These are phyloP conservation scores for Aureobasidium mangrovei DNA, from an alignment of 2,329 filamentous ascomycete species.

Conservation along the genomic window DNA sequence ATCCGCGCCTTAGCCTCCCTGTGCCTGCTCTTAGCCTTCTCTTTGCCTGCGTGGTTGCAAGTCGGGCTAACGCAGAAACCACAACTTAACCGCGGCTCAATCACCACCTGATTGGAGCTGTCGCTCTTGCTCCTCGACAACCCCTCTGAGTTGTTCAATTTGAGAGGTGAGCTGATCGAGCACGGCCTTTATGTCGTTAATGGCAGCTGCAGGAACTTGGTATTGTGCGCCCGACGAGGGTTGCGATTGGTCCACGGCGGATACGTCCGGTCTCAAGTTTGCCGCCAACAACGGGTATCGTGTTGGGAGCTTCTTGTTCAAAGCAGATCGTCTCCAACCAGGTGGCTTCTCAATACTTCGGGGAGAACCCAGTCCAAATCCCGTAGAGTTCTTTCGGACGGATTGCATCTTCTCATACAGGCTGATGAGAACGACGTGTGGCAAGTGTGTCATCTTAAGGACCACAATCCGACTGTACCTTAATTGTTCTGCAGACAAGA, in stretches of 20 bases:
- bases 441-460: constrained; percentile 52
- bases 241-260: constrained; percentile 5
- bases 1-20: neutral
- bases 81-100: neutral
- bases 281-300: constrained; percentile 23
- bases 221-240: neutral
- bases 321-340: constrained; percentile 12
- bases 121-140: constrained; percentile 30
- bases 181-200: constrained; percentile 9
- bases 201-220: neutral
- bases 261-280: constrained; percentile 12
- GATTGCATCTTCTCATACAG: constrained; percentile 47
- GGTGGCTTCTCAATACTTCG: constrained; percentile 9
- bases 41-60: neutral
- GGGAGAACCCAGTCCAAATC: constrained; percentile 1
- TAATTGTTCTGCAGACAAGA: constrained; percentile 56
- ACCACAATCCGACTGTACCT: constrained; percentile 51
- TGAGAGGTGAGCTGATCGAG: constrained; percentile 26
- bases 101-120: neutral
- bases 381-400: neutral
- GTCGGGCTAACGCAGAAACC: neutral
- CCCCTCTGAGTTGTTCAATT: constrained; percentile 32
- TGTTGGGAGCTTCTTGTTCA: constrained; percentile 16
- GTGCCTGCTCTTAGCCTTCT: neutral
- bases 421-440: constrained; percentile 61